Conservation (phyloP, 2,329 filamentous ascomycete species). For the Talaromyces pinophilus region DNA sequence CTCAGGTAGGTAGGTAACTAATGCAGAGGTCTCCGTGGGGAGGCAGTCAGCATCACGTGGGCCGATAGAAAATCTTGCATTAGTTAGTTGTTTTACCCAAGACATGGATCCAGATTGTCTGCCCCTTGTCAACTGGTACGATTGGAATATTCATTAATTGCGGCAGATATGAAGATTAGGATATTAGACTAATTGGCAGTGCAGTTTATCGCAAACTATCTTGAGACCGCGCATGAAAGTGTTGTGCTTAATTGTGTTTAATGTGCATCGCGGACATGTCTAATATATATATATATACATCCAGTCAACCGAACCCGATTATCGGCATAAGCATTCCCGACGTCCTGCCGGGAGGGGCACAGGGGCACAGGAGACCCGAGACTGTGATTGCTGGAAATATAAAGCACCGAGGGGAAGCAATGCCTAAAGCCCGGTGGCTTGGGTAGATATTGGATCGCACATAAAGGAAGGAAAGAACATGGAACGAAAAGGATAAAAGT, state of each 20-base stretch:
- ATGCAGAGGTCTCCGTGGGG: not conserved
- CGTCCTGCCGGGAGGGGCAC: constrained; percentile 7
- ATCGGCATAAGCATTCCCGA: not conserved
- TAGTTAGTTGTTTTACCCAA: not conserved
- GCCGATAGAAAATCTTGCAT: not conserved
- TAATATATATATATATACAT: too few species aligned
- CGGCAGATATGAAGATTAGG: not conserved
- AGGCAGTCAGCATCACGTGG: constrained; percentile 8
- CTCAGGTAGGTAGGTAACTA: constrained; percentile 4
- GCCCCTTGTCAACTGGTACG: not conserved
- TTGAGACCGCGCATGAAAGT: not conserved
- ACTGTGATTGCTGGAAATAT: constrained; percentile 23
- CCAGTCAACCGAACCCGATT: not conserved
- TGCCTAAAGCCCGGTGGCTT: constrained; percentile 9
- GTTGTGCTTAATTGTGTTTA: not conserved
- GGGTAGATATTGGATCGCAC: constrained; percentile 21
- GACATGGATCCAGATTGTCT: not conserved
- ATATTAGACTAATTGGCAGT: not conserved
- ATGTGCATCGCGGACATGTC: not conserved
- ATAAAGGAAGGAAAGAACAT: not conserved
- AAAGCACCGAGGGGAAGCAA: constrained; percentile 5
- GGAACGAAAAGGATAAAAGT: not conserved
- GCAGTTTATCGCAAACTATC: not conserved
- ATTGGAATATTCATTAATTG: not conserved
- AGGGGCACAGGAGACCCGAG: constrained; percentile 18